Percentiles rank a stretch among this genome's conserved stretches.
phyloP scores from a whole-genome alignment of 805 yeast genomes.

The Suhomyces faveliae region DNA sequence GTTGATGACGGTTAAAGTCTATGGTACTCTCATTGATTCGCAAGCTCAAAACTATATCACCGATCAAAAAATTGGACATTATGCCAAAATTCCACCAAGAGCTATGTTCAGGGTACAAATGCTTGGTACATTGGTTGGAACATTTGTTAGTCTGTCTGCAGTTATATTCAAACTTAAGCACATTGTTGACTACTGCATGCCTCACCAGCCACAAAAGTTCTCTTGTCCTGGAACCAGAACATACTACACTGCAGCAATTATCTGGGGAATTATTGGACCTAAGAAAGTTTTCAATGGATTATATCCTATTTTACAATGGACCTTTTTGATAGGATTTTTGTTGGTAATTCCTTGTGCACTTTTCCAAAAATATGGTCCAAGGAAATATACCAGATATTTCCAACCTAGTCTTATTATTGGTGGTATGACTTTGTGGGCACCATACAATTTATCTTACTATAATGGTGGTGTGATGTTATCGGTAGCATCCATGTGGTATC shows the following conservation, averaged over 20 bases:
- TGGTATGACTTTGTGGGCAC: slow-evolving; percentile 12
- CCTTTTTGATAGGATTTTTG: slow-evolving; percentile 34
- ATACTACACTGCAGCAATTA: slow-evolving; percentile 33
- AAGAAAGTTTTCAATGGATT: slow-evolving; percentile 31
- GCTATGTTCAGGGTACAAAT: slow-evolving; percentile 26
- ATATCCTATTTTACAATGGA: slow-evolving; percentile 32
- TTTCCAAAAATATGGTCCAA: slow-evolving; percentile 15
- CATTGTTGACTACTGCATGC: slow-evolving; percentile 19
- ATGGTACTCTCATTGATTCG: slow-evolving; percentile 28
- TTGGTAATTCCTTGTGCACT: slow-evolving; percentile 22
- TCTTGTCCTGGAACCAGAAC: slow-evolving; percentile 29
- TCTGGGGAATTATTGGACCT: slow-evolving; percentile 66
- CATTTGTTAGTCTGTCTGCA: slow-evolving; percentile 21
- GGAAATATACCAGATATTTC: slow-evolving; percentile 17
- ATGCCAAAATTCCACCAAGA: slow-evolving; percentile 23
- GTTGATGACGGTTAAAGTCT: slow-evolving; percentile 49
- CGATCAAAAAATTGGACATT: slow-evolving; percentile 38
- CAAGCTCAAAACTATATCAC: slow-evolving; percentile 34
- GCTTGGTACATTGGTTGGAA: slow-evolving; percentile 16
- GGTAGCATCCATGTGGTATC: slow-evolving; percentile 9
- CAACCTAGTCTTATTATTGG: slow-evolving; percentile 14
- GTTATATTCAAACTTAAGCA: slow-evolving; percentile 17
- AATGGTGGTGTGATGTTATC: slow-evolving; percentile 11
- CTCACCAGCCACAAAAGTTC: slow-evolving; percentile 20
- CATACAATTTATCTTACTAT: slow-evolving; percentile 13